Conservation (phyloP, 192 early-diverging fungal species). For the Podila horticola region DNA sequence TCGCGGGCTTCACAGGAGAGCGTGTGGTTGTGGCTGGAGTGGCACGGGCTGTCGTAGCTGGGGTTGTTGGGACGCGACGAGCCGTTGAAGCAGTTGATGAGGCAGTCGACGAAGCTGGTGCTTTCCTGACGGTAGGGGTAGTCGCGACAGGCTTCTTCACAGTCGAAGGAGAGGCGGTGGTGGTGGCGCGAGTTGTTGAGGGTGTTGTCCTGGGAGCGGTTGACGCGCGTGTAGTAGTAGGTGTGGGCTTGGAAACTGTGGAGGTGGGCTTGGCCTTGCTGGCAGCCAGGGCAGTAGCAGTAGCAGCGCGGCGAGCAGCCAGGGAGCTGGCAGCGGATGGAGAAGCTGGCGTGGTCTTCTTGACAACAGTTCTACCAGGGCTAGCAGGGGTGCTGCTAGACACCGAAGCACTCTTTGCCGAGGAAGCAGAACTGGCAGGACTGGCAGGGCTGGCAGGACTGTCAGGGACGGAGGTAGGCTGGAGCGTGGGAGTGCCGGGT, state of each 20-base stretch:
- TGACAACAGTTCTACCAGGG: slow-evolving; percentile 18
- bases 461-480: background rate
- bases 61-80: background rate
- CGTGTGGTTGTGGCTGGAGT: background rate
- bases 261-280: slow-evolving; percentile 24
- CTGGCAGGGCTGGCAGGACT: slow-evolving; percentile 20
- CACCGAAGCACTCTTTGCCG: background rate
- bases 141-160: background rate
- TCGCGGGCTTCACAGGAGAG: background rate
- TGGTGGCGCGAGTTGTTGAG: slow-evolving; percentile 3
- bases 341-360: background rate
- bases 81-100: background rate
- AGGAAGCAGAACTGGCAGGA: slow-evolving; percentile 16
- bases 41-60: background rate
- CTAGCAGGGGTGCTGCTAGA: slow-evolving; percentile 11
- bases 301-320: slow-evolving; percentile 32
- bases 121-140: background rate
- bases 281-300: slow-evolving; percentile 16
- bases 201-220: slow-evolving; percentile 8
- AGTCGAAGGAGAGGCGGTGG: background rate
- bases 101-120: background rate
- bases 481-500: background rate
- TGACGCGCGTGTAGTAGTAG: background rate
- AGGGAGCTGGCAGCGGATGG: slow-evolving; percentile 1
- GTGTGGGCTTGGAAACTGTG: slow-evolving; percentile 8